phyloP scores from a whole-genome alignment of 169 alveolate genomes.

The Eimeria acervulina region DNA sequence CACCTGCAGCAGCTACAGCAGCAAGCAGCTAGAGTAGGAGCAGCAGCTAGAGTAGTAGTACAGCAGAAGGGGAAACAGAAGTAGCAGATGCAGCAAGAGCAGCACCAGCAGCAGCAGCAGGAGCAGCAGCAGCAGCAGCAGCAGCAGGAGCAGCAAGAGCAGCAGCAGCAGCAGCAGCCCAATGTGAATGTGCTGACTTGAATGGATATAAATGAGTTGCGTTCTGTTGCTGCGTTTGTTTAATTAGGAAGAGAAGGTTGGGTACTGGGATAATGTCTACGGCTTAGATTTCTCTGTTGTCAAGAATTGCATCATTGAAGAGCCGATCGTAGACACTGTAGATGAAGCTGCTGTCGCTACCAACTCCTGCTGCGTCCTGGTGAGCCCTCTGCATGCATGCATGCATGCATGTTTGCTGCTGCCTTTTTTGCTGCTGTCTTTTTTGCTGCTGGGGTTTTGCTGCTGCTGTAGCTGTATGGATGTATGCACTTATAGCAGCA shows the following conservation, averaged over 20 bases:
- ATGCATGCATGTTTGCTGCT: background rate
- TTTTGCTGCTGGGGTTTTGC: background rate
- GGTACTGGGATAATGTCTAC: constrained; percentile 97
- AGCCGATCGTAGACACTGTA: constrained; percentile 97
- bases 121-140: background rate
- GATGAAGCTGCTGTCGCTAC: constrained; percentile 94
- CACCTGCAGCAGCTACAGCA: no score
- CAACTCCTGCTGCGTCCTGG: constrained; percentile 90
- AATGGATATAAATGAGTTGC: background rate
- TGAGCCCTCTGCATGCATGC: background rate
- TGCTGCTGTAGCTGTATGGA: background rate
- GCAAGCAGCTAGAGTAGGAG: no score
- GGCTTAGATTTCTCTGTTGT: constrained; percentile 97
- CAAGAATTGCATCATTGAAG: constrained; percentile 93
- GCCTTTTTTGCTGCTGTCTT: no score
- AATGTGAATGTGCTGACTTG: no score
- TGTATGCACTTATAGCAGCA: background rate
- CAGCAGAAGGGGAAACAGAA: no score
- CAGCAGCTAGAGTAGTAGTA: no score
- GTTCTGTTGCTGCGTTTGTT: background rate
- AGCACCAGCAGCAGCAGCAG: background rate
- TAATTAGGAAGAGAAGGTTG: constrained; percentile 92
- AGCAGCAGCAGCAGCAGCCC: no score
- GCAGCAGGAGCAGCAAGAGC: no score
- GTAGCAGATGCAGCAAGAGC: no score